Conservation (phyloP, 768 basidiomycete species). For the Termitomyces sp. region DNA sequence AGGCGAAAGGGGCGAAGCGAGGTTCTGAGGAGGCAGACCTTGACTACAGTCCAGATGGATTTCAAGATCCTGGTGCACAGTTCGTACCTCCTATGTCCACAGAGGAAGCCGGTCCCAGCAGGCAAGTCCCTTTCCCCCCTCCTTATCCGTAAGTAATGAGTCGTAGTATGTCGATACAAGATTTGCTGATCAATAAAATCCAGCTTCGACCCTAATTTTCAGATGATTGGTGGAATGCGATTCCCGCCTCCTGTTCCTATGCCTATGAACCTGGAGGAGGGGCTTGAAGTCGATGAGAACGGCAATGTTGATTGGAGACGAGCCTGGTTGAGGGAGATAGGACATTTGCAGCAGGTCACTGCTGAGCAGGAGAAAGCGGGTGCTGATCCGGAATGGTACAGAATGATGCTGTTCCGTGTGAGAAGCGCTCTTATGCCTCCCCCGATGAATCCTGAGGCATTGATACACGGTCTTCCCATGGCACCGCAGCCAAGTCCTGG, state of each 20-base stretch:
- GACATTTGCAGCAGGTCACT: constrained; percentile 68
- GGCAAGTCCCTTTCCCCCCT: constrained; percentile 52
- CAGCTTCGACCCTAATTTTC: constrained; percentile 73
- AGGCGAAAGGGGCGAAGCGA: constrained; percentile 53
- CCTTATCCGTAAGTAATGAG: constrained; percentile 48
- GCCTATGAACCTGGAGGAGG: constrained; percentile 59
- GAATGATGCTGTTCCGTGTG: constrained; percentile 80
- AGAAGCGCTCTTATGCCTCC: constrained; percentile 63
- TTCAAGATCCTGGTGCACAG: constrained; percentile 50
- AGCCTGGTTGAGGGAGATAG: constrained; percentile 78
- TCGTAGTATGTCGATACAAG: neutral
- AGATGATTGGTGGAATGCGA: constrained; percentile 63
- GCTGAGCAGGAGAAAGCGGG: constrained; percentile 78
- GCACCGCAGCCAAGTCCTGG: constrained; percentile 30
- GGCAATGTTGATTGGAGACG: constrained; percentile 77
- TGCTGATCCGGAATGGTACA: constrained; percentile 78
- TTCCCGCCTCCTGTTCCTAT: constrained; percentile 52
- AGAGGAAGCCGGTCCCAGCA: constrained; percentile 57
- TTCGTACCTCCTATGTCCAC: constrained; percentile 54
- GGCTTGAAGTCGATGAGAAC: constrained; percentile 67
- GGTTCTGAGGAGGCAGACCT: constrained; percentile 56
- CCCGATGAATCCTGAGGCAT: constrained; percentile 42
- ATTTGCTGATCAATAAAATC: constrained; percentile 12
- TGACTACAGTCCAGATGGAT: constrained; percentile 56
- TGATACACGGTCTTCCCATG: constrained; percentile 42